These are phyloP conservation scores for Blakeslea trispora DNA, from an alignment of 371 early-diverging fungal species.

Conservation along the genomic window DNA sequence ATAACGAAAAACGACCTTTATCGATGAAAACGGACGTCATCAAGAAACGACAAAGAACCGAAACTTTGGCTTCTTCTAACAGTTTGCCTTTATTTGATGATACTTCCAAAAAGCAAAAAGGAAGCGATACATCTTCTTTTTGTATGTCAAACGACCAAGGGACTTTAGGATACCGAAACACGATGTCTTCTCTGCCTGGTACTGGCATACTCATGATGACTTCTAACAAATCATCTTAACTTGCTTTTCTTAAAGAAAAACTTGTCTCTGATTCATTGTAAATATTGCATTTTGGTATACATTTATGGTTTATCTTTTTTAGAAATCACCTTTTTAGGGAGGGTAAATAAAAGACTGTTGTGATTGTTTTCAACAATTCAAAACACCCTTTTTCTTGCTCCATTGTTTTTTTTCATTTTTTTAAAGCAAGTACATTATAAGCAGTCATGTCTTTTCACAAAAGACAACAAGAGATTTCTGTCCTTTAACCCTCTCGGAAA, in stretches of 20 bases:
- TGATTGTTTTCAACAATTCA: too few species aligned
- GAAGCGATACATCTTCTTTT: slow-evolving; percentile 19
- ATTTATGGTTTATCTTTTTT: slow-evolving; percentile 1
- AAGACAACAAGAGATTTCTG: too few species aligned
- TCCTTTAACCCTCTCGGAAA: too few species aligned
- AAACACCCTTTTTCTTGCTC: too few species aligned
- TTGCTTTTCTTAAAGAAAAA: too few species aligned
- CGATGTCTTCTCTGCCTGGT: slow-evolving; percentile 20
- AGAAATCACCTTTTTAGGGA: too few species aligned
- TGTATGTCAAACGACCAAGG: slow-evolving; percentile 1
- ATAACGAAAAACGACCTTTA: slow-evolving; percentile 79
- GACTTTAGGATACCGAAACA: slow-evolving; percentile 10
- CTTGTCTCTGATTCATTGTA: background rate
- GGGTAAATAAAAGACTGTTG: background rate
- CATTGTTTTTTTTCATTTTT: too few species aligned
- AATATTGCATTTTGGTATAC: background rate
- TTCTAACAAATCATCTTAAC: slow-evolving; percentile 2
- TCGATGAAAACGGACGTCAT: slow-evolving; percentile 83
- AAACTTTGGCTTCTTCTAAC: slow-evolving; percentile 27
- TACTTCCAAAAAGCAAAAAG: slow-evolving; percentile 19
- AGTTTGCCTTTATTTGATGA: background rate
- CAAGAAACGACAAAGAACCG: slow-evolving; percentile 78
- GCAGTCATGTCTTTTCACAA: too few species aligned
- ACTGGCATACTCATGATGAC: slow-evolving; percentile 32
- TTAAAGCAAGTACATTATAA: too few species aligned